Conservation (phyloP, 2,329 filamentous ascomycete species). For the Zymoseptoria tritici region DNA sequence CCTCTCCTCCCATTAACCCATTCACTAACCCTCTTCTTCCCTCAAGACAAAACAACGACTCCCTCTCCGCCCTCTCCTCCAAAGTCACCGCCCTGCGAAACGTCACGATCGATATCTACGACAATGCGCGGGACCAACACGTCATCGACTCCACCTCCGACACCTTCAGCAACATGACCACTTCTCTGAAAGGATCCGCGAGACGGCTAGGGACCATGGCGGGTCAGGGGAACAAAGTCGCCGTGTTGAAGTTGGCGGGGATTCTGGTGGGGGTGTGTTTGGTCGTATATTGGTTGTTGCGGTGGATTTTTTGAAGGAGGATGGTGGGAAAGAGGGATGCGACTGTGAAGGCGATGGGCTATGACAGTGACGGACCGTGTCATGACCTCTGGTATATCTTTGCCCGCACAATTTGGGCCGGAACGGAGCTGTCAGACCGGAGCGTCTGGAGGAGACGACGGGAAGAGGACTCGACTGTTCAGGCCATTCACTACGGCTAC, state of each 20-base stretch:
- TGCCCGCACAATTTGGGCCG: too few relatives aligned
- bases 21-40: background rate
- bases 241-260: slow-evolving; percentile 79
- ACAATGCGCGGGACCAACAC: slow-evolving; percentile 81
- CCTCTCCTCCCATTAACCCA: background rate
- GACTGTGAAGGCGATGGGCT: background rate
- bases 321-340: background rate
- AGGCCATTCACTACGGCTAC: too few relatives aligned
- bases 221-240: slow-evolving; percentile 79
- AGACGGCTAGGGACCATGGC: slow-evolving; percentile 82
- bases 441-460: too few relatives aligned
- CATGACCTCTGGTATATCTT: too few relatives aligned
- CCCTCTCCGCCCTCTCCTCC: slow-evolving; percentile 78
- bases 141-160: slow-evolving; percentile 84
- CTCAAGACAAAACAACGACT: slow-evolving; percentile 77
- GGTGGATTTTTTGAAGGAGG: slow-evolving; percentile 24
- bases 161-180: slow-evolving; percentile 81
- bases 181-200: slow-evolving; percentile 76
- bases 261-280: slow-evolving; percentile 70
- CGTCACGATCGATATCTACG: slow-evolving; percentile 96
- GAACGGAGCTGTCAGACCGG: too few relatives aligned
- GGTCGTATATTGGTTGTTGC: slow-evolving; percentile 62
- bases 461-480: too few relatives aligned
- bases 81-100: slow-evolving; percentile 90
- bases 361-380: too few relatives aligned